Percentiles rank a stretch among this genome's conserved stretches.
These are phyloP conservation scores for Eruca vesicaria DNA, from an alignment of 441 rosid species.

Conservation along the genomic window DNA sequence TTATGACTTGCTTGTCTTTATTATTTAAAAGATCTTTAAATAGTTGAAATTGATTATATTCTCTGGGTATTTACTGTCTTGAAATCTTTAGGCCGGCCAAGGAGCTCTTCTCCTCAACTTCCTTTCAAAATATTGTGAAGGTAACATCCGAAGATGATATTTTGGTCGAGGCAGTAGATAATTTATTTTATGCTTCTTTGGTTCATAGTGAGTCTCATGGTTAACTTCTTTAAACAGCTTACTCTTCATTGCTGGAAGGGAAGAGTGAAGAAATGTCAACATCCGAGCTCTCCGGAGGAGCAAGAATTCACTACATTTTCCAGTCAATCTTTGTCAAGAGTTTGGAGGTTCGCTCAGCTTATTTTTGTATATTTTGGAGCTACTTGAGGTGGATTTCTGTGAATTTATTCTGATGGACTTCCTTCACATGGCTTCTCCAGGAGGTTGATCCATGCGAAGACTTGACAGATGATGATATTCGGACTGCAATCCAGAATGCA, in stretches of 20 bases:
- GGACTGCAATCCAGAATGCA: conserved; percentile 55
- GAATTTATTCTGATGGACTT: background rate
- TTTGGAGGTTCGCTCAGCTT: conserved; percentile 46
- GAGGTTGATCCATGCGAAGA: conserved; percentile 61
- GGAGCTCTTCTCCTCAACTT: conserved; percentile 94
- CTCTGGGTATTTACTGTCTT: conserved; percentile 7
- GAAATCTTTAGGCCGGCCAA: conserved; percentile 73
- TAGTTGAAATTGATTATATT: conserved; percentile 1
- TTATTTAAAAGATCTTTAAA: background rate
- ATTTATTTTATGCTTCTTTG: conserved; percentile 3
- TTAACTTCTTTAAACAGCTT: conserved; percentile 17
- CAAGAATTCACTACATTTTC: conserved; percentile 67
- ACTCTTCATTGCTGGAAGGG: conserved; percentile 63
- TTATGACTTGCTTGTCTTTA: background rate
- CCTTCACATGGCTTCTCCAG: conserved; percentile 28
- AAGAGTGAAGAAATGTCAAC: conserved; percentile 62
- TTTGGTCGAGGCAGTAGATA: background rate
- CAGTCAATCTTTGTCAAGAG: conserved; percentile 71
- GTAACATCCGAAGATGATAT: conserved; percentile 39
- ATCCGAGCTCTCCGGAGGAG: conserved; percentile 69
- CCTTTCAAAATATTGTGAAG: conserved; percentile 91
- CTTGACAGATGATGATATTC: conserved; percentile 57
- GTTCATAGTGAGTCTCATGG: conserved; percentile 15
- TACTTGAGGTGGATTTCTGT: background rate
- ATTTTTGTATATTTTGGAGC: background rate